Conservation (phyloP, 345 rosid species). For the Eutrema heterophyllum region DNA sequence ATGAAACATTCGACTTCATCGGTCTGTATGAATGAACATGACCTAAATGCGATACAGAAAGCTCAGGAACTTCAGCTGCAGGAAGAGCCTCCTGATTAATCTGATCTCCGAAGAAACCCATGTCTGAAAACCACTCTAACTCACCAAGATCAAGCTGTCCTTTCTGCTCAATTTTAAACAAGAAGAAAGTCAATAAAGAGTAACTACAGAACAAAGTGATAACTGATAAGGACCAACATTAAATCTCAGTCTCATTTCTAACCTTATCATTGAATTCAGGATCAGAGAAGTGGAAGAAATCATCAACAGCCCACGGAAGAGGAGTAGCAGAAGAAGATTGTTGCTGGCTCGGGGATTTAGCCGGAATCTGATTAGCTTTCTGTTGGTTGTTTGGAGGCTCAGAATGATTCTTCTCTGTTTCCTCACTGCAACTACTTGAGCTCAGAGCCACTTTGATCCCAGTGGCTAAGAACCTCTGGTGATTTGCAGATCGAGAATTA, state of each 20-base stretch:
- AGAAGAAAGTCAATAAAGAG: background rate
- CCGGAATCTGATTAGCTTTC: conserved; percentile 37
- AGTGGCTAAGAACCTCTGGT: conserved; percentile 86
- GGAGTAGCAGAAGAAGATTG: conserved; percentile 26
- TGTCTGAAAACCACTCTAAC: conserved; percentile 80
- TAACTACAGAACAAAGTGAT: background rate
- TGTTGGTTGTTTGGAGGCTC: conserved; percentile 59
- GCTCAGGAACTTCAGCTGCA: conserved; percentile 90
- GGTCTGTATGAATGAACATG: conserved; percentile 40
- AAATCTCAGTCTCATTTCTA: background rate
- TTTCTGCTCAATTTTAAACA: conserved; percentile 42
- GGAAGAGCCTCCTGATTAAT: conserved; percentile 52
- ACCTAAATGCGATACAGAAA: conserved; percentile 41
- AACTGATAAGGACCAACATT: background rate
- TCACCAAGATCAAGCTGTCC: conserved; percentile 73
- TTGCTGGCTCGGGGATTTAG: conserved; percentile 44
- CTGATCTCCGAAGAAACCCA: conserved; percentile 63
- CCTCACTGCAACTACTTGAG: conserved; percentile 53
- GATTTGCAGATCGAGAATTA: conserved; percentile 78
- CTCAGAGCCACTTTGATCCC: conserved; percentile 81
- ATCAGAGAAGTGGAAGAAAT: conserved; percentile 68
- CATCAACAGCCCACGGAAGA: conserved; percentile 74
- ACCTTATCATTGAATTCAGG: conserved; percentile 71
- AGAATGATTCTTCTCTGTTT: conserved; percentile 34
- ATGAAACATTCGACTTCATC: conserved; percentile 42